Conservation (phyloP, 2,329 filamentous ascomycete species). For the Coniochaeta prunicola region DNA sequence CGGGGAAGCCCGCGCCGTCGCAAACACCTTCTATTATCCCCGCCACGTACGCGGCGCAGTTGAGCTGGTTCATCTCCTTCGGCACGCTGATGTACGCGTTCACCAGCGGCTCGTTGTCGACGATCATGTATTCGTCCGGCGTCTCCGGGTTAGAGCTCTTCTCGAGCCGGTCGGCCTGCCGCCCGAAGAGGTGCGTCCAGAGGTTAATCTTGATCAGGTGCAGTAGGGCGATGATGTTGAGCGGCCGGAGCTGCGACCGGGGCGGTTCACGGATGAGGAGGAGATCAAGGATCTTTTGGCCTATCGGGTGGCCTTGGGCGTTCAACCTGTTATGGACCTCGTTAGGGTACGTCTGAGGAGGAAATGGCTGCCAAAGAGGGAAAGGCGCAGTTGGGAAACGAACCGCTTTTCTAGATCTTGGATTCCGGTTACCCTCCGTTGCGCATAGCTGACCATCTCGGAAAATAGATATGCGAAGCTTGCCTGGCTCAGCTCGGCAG, state of each 20-base stretch:
- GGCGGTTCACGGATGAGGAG: slow-evolving; percentile 76
- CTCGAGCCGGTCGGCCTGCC: slow-evolving; percentile 87
- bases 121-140: slow-evolving; percentile 97
- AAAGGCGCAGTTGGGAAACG: slow-evolving; percentile 12
- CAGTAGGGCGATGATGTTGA: slow-evolving; percentile 82
- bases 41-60: slow-evolving; percentile 92
- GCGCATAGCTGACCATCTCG: slow-evolving; percentile 95
- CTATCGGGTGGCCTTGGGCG: slow-evolving; percentile 85
- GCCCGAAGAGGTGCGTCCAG: slow-evolving; percentile 87
- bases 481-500: slow-evolving; percentile 81
- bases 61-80: slow-evolving; percentile 91
- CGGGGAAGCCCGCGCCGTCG: slow-evolving; percentile 85
- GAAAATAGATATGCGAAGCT: slow-evolving; percentile 95
- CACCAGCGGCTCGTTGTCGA: slow-evolving; percentile 94
- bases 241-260: slow-evolving; percentile 67
- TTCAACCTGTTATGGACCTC: slow-evolving; percentile 73
- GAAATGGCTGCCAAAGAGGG: neutral
- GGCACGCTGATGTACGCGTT: slow-evolving; percentile 92
- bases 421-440: slow-evolving; percentile 82
- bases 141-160: slow-evolving; percentile 75
- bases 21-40: slow-evolving; percentile 94
- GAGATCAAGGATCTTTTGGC: slow-evolving; percentile 89
- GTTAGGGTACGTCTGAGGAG: too few relatives aligned
- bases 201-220: slow-evolving; percentile 92
- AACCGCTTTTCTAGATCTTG: slow-evolving; percentile 89